Evolutionary conservation across 2,329 filamentous ascomycete species (phyloP).

Genomic region (Trichophyton simii): DNA sequence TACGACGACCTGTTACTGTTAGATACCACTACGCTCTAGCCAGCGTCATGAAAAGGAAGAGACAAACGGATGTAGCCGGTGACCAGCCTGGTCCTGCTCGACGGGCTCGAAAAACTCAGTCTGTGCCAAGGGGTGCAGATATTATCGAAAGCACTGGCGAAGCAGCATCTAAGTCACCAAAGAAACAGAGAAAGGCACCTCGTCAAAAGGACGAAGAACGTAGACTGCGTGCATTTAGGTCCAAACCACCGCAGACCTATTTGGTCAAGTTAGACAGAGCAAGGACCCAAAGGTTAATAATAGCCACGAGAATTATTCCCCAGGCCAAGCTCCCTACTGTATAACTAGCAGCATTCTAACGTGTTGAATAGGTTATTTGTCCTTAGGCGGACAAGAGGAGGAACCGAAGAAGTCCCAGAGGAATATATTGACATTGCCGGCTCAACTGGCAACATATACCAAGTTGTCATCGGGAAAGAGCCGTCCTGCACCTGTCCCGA

Average conservation of each 20-base stretch:
- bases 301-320: not conserved
- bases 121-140: not conserved
- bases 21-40: not conserved
- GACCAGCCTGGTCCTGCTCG: not conserved
- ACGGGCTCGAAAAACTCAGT: not conserved
- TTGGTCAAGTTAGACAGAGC: slow-evolving; percentile 38
- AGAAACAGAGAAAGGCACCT: not conserved
- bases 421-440: slow-evolving; percentile 48
- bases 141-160: not conserved
- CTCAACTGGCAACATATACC: slow-evolving; percentile 51
- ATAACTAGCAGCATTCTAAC: not conserved
- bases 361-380: slow-evolving; percentile 40
- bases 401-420: slow-evolving; percentile 33
- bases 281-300: slow-evolving; percentile 32
- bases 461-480: slow-evolving; percentile 40
- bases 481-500: slow-evolving; percentile 47
- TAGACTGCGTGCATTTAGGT: slow-evolving; percentile 30
- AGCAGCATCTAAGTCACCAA: not conserved
- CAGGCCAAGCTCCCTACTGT: not conserved
- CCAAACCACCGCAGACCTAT: slow-evolving; percentile 35
- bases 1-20: no score
- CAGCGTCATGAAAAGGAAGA: not conserved
- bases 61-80: not conserved
- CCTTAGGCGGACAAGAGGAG: slow-evolving; percentile 37
- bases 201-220: slow-evolving; percentile 21